Base-by-base conservation (phyloP, 441 rosid species). In the Hura crepitans region DNA sequence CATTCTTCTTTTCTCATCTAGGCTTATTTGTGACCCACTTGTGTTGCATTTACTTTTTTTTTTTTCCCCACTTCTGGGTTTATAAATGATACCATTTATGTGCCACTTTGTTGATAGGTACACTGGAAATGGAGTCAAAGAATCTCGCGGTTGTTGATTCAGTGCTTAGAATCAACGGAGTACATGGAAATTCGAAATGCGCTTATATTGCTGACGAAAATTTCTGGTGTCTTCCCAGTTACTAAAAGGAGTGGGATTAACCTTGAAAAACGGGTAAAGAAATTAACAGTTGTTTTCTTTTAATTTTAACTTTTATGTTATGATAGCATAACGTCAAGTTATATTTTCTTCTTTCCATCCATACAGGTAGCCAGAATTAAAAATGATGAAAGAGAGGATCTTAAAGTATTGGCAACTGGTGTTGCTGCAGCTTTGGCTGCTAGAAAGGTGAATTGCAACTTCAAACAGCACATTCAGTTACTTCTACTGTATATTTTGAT, bases 91-190 rank as follows among this genome's bases (percentile, higher is more conserved):
- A 7, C 63, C 22, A 46, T 79, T 43, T 23, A 46, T 68, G 27
- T 78, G 66, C 72, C 71, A 47, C 75, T 78, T 62, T 74, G 45
- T 55, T 83, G 71, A 69, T 74, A 96, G 99, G 98, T 96, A 17
- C 99, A 93, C 75, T 96, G 98, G 98, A 96, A 96, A 78, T 96
- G 99, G 99, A 89, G 97, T 79, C 95, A 91, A 77, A 89, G 96
- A 83, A 91, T 96, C 72, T 93, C 99, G 59, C 84, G 96, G 78
- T 78, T 93, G 71, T 79, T 96, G 83, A 91, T 91, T 71, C 97
- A 93, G 68, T 96, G 99, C 84, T 83, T 96, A 86, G 99, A 96
- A 80, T 96, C 98, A 68, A 78, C 89, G 1, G 99, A 96, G 79
- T 93, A 90, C 80, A 92, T 96, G 99, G 99, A 96, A 85, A 96